Evolutionary conservation across 129 eudicot genomes (phyloP).

Genomic region (Artemisia annua): DNA sequence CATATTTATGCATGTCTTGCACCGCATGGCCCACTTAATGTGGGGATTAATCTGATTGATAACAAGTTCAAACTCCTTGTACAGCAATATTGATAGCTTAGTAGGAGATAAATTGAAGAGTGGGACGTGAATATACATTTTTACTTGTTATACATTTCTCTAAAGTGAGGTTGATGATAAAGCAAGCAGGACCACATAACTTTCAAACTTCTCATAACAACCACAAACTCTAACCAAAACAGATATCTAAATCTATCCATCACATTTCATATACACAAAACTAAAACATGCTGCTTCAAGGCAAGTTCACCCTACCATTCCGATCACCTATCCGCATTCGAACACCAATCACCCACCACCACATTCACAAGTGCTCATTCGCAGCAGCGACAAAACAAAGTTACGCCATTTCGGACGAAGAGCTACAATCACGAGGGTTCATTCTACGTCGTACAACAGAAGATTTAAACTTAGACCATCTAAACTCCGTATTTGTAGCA

Average conservation of each 20-base stretch:
- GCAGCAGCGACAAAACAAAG: conserved; percentile 18
- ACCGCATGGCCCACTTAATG: too few species aligned
- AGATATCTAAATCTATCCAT: conserved; percentile 16
- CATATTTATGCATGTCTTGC: too few species aligned
- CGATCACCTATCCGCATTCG: conserved; percentile 36
- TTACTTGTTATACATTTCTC: too few species aligned
- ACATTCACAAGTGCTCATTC: conserved; percentile 30
- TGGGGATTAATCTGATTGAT: too few species aligned
- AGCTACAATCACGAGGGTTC: conserved; percentile 73
- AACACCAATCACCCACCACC: conserved; percentile 15
- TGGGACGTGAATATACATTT: not conserved
- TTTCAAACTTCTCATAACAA: conserved; percentile 17
- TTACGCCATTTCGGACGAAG: conserved; percentile 61
- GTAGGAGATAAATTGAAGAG: too few species aligned
- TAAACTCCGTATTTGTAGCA: conserved; percentile 80
- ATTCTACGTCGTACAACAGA: conserved; percentile 53
- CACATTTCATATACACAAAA: conserved; percentile 18
- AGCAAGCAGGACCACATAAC: conserved; percentile 20
- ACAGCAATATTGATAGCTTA: too few species aligned
- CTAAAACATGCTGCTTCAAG: conserved; percentile 50
- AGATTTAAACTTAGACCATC: conserved; percentile 72
- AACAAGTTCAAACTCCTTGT: too few species aligned
- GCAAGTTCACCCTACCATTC: conserved; percentile 42
- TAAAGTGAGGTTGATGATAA: not conserved
- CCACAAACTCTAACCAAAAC: conserved; percentile 26